phyloP scores from a whole-genome alignment of 108 stramenopile genomes.

The Fistulifera solaris region DNA sequence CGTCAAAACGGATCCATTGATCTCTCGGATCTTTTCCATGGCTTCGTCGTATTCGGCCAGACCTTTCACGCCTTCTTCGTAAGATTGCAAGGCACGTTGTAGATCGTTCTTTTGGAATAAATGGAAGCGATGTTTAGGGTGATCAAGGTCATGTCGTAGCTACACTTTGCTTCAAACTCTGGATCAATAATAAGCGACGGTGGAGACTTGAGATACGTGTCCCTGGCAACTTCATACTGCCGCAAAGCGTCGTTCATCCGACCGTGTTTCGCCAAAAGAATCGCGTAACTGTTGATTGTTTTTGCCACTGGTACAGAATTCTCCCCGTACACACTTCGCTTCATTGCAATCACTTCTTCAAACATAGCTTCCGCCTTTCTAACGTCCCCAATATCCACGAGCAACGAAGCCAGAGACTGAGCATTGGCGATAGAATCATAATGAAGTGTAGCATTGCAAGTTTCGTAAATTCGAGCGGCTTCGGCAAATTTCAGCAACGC shows the following conservation, averaged over 20 bases:
- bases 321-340: constrained; percentile 61
- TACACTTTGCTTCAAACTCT: constrained; percentile 76
- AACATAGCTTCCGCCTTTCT: constrained; percentile 68
- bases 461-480: constrained; percentile 74
- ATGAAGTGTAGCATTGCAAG: constrained; percentile 65
- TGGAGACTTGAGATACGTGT: constrained; percentile 40
- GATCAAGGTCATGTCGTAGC: constrained; percentile 78
- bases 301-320: constrained; percentile 68
- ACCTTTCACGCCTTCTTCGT: constrained; percentile 73
- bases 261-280: constrained; percentile 78
- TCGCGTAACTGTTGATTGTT: constrained; percentile 80
- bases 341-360: constrained; percentile 78
- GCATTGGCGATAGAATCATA: constrained; percentile 78
- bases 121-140: constrained; percentile 85
- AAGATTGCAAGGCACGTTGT: constrained; percentile 56
- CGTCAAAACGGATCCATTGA: constrained; percentile 15
- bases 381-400: constrained; percentile 75
- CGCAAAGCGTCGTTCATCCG: constrained; percentile 72
- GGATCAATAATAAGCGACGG: constrained; percentile 49
- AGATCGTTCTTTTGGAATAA: constrained; percentile 76
- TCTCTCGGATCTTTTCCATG: constrained; percentile 34
- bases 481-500: constrained; percentile 73
- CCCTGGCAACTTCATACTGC: constrained; percentile 63
- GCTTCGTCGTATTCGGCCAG: constrained; percentile 62
- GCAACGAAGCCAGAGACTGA: constrained; percentile 67